Base-by-base conservation (phyloP, 306 rosid species). In the Gleditsia sinensis region DNA sequence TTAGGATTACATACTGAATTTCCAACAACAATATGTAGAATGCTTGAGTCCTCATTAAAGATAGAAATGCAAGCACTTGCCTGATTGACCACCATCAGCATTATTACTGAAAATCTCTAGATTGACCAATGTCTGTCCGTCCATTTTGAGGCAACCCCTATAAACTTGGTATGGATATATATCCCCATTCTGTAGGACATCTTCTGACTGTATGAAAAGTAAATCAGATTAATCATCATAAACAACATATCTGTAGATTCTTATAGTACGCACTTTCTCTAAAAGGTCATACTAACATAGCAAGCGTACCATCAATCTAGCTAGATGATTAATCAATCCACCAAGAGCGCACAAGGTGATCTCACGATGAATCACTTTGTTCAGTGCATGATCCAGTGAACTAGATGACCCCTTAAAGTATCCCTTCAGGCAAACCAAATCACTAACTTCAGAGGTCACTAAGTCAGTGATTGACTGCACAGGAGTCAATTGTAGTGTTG, bases 111-210 rank as follows among this genome's bases (percentile, higher is more conserved):
- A 94, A 53, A 94, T 87, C 86, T 94, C 98, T 60, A 94, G 93
- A 88, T 94, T 94, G 60, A 87, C 78, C 82, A 91, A 85, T 20
- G 98, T 94, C 70, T 93, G 97, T 60, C 98, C 98, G 82, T 94
- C 98, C 91, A 94, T 91, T 89, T 88, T 91, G 77, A 94, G 92
- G 85, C 89, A 94, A 67, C 96, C 93, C 64, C 54, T 84, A 58
- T 94, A 94, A 64, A 94, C 91, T 74, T 91, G 92, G 80, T 94
- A 94, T 10, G 96, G 90, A 48, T 69, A 78, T 74, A 94, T 40
- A 71, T 88, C 91, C 69, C 97, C 98, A 78, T 87, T 86, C 67
- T 81, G 87, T 71, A 94, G 78, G 76, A 88, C 79, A 75, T 94
- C 96, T 74, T 81, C 90, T 56, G 87, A 86, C 98, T 91, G 90